Base-by-base conservation (phyloP, 306 rosid species). In the Phaseolus lunatus region DNA sequence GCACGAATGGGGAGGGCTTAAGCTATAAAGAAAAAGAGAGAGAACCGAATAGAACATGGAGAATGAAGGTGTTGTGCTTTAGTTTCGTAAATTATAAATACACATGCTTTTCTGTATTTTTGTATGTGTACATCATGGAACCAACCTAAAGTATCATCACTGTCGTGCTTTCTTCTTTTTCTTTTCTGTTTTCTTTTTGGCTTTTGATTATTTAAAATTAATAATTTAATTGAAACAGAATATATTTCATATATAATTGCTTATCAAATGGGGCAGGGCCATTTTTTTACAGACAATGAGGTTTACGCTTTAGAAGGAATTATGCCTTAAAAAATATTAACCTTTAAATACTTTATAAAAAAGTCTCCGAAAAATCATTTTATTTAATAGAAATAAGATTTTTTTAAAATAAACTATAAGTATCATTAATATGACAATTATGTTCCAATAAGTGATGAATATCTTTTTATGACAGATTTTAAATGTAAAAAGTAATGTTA, bases 21-120 rank as follows among this genome's bases (percentile, higher is more conserved):
- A 54, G 76, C 63, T 72, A 68, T 50, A 65, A 72, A 12, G 66
- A 43, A 15, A 70, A 56, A 54, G 52, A 23, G 52, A 23, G 44
- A 43, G 67, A 61, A 61, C 2, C 23, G 19, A 65, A 10, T 13
- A 66, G 43, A 53, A 27, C 31, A 65, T 1, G 11, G 6, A 18
- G 37, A 49, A 33, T 45, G 57, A 33, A 7, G 29, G 13, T 23
- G 31, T 74, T 54, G 10, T 56, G 37, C 80, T 56, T 80, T 66
- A 45, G 44, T 69, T 68, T 67, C 47, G 56, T 22, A 54, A 43
- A 44, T 41, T 45, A 67, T 47, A 58, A 6, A 29, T 9, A 9
- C 1, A 64, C 2, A 0, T 27, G 56, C 56, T 72, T 64, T 24
- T 67, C 16, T 72, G 67, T 62, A 49, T 79, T 71, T 35, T 26